Evolutionary conservation across 2,329 filamentous ascomycete genomes (phyloP).

Genomic region (Aureobasidium namibiae): DNA sequence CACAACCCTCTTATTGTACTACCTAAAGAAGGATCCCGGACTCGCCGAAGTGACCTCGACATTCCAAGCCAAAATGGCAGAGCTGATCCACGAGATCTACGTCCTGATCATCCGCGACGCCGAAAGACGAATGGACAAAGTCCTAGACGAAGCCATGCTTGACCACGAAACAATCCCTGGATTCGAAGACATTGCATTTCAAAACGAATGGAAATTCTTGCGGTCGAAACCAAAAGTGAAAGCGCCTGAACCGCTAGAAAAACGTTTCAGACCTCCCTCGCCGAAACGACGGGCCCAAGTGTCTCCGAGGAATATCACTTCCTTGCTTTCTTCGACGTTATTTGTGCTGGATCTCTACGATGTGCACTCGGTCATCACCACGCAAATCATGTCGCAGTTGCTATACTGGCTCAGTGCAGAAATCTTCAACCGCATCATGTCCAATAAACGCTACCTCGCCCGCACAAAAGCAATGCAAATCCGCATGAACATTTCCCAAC

Average conservation of each 20-base stretch:
- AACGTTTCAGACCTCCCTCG: slow-evolving; percentile 83
- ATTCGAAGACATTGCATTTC: slow-evolving; percentile 92
- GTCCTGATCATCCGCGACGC: slow-evolving; percentile 95
- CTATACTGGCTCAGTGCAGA: slow-evolving; percentile 95
- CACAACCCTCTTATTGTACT: slow-evolving; percentile 87
- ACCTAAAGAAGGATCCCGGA: slow-evolving; percentile 87
- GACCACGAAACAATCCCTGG: slow-evolving; percentile 98
- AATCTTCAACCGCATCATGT: slow-evolving; percentile 97
- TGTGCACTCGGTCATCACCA: slow-evolving; percentile 90
- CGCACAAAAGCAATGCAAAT: slow-evolving; percentile 99
- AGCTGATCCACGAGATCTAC: slow-evolving; percentile 96
- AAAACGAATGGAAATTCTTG: slow-evolving; percentile 98
- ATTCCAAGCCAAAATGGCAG: slow-evolving; percentile 87
- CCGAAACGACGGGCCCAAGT: slow-evolving; percentile 88
- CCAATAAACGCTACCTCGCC: slow-evolving; percentile 85
- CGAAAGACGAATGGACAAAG: slow-evolving; percentile 91
- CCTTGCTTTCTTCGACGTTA: slow-evolving; percentile 85
- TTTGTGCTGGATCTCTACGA: slow-evolving; percentile 99
- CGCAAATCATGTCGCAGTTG: slow-evolving; percentile 85
- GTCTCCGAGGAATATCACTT: slow-evolving; percentile 90
- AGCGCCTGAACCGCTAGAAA: slow-evolving; percentile 74
- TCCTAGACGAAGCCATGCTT: slow-evolving; percentile 85
- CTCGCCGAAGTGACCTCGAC: slow-evolving; percentile 72
- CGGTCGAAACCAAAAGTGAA: slow-evolving; percentile 85
- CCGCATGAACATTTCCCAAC: slow-evolving; percentile 90